These are phyloP conservation scores for Diaporthe longicolla DNA, from an alignment of 2,329 filamentous ascomycete species.

Conservation along the genomic window DNA sequence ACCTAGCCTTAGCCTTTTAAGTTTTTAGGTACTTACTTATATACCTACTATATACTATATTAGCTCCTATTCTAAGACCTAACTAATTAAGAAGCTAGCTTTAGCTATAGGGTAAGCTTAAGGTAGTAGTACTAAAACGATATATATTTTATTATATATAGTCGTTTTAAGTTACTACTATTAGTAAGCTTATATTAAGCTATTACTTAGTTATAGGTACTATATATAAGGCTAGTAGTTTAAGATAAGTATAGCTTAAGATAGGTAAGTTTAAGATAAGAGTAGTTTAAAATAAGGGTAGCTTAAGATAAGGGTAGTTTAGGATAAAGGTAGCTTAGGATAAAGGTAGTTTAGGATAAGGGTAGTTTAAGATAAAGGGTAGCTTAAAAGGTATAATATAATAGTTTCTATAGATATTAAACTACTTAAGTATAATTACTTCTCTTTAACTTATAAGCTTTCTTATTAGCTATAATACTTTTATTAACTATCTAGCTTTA, in stretches of 20 bases:
- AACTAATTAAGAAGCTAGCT: not conserved
- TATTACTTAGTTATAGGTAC: not conserved
- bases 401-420: too few species aligned
- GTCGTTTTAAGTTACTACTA: not conserved
- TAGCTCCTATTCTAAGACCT: not conserved
- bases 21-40: not conserved
- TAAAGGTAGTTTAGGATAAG: too few species aligned
- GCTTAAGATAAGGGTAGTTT: too few species aligned
- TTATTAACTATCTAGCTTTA: too few species aligned
- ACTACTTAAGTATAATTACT: too few species aligned
- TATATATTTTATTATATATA: not conserved
- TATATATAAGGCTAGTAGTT: not conserved
- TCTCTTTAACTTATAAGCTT: too few species aligned
- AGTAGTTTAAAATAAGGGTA: too few species aligned
- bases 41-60: not conserved
- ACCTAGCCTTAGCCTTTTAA: not conserved
- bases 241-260: too few species aligned
- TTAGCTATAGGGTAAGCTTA: not conserved
- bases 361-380: too few species aligned
- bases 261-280: too few species aligned
- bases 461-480: too few species aligned
- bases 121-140: not conserved
- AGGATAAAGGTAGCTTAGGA: not conserved
- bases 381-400: not conserved
- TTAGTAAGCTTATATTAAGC: not conserved